Base-by-base conservation (phyloP, 192 early-diverging fungal genomes). In the Gonapodya prolifera region DNA sequence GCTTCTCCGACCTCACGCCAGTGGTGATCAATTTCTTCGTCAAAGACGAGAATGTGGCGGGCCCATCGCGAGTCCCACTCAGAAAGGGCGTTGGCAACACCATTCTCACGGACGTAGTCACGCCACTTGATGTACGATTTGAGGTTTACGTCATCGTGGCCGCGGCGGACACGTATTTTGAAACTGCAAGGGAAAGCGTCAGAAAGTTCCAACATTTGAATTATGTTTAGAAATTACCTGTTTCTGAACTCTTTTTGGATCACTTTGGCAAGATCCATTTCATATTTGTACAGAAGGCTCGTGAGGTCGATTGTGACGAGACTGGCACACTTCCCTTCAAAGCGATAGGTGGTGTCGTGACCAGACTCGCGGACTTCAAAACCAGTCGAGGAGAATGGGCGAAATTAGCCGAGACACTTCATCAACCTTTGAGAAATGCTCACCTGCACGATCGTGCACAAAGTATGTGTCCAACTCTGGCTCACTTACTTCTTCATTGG, bases 271-370 rank as follows among this genome's bases (percentile, higher is more conserved):
- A 98, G 86, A 81, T 99, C 98, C 1, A 89, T 86, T 82, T 98
- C 96, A 83, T 99, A 99, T 81, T 96, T 96, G 91, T 93, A 97
- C 81, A 99, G 82, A 18, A 99, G 85, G 75, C 90, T 83, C 82
- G 96, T 97, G 73, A 99, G 85, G 82, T 99, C 98, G 75, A 98
- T 87, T 0, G 96, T 98, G 23, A 93, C 94, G 80, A 99, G 83
- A 78, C 93, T 86, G 0, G 96, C 98, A 80, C 95, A 97, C 35
- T 90, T 86, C 34, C 90, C 89, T 80, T 99, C 98, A 33, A 95
- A 91, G 1, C 96, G 86, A 82, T 99, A 98, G 13, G 95, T 93
- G 0, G 96, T 98, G 82, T 99, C 96, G 84, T 99, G 96, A 18
- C 96, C 97, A 34, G 94, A 96, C 84, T 98, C 96, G 75, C 97